Conservation (phyloP, 768 basidiomycete species). For the Tricholoma saponaceum region DNA sequence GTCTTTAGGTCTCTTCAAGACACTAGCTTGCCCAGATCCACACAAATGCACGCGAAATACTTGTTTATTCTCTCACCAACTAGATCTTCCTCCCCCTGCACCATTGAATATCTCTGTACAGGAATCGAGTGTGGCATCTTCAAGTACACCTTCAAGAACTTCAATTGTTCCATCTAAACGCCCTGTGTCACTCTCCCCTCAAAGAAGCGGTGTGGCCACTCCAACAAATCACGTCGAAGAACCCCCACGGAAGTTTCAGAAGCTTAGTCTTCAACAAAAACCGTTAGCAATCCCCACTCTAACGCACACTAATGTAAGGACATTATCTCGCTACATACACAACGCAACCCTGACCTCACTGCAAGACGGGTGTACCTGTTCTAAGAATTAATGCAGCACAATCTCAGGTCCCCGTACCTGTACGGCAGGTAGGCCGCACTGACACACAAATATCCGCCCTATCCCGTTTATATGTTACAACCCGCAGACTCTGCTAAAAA, state of each 20-base stretch:
- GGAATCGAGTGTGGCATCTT: too few relatives aligned
- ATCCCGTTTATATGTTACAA: slow-evolving; percentile 5
- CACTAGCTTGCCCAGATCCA: slow-evolving; percentile 55
- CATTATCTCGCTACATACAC: not conserved
- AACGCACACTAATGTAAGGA: slow-evolving; percentile 31
- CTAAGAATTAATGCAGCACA: slow-evolving; percentile 63
- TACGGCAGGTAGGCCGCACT: slow-evolving; percentile 53
- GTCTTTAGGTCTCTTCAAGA: slow-evolving; percentile 50
- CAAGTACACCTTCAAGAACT: too few relatives aligned
- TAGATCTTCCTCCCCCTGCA: slow-evolving; percentile 30
- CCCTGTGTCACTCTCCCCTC: slow-evolving; percentile 28
- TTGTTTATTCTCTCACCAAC: slow-evolving; percentile 68
- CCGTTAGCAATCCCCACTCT: slow-evolving; percentile 40
- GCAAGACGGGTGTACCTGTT: slow-evolving; percentile 57
- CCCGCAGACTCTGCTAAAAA: slow-evolving; percentile 66
- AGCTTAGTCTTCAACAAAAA: slow-evolving; percentile 38
- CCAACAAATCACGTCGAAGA: slow-evolving; percentile 27
- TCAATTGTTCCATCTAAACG: slow-evolving; percentile 49
- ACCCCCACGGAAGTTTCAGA: slow-evolving; percentile 65
- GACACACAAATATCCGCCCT: slow-evolving; percentile 9
- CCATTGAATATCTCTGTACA: slow-evolving; percentile 36
- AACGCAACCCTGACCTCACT: slow-evolving; percentile 3
- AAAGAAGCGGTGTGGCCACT: slow-evolving; percentile 15
- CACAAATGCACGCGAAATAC: slow-evolving; percentile 41
- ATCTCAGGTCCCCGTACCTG: slow-evolving; percentile 68